Conservation (phyloP, 1,284 basidiomycete genomes). For the Wolfiporia cocos region DNA sequence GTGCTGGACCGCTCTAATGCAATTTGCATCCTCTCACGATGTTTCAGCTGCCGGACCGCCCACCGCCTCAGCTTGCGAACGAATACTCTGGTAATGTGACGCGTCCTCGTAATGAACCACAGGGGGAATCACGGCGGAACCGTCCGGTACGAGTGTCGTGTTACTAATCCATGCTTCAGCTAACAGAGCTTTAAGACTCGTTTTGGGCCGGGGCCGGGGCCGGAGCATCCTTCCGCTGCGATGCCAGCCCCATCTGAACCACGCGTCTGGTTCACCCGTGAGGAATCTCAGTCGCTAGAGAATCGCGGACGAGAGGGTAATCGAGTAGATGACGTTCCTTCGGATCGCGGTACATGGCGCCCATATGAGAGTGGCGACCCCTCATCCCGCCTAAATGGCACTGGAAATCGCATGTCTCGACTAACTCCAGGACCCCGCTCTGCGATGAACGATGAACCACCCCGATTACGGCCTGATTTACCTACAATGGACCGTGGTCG, state of each 20-base stretch:
- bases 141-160: constrained; percentile 1
- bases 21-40: too few species aligned
- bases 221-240: background rate
- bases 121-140: too few species aligned
- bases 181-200: constrained; percentile 6
- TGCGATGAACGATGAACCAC: background rate
- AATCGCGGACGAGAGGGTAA: background rate
- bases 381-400: too few species aligned
- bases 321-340: background rate
- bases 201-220: constrained; percentile 1
- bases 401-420: too few species aligned
- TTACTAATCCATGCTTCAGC: too few species aligned
- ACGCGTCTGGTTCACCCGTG: constrained; percentile 16
- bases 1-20: too few species aligned
- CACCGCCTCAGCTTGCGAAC: background rate
- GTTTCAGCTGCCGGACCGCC: too few species aligned
- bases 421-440: background rate
- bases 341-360: too few species aligned
- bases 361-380: too few species aligned
- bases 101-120: too few species aligned
- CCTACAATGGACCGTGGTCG: background rate
- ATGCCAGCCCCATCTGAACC: constrained; percentile 1
- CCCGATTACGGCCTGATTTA: constrained; percentile 5
- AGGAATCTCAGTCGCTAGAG: constrained; percentile 8
- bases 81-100: too few species aligned